phyloP scores from a whole-genome alignment of 2,329 filamentous ascomycete species.

The Fonsecaea multimorphosa region DNA sequence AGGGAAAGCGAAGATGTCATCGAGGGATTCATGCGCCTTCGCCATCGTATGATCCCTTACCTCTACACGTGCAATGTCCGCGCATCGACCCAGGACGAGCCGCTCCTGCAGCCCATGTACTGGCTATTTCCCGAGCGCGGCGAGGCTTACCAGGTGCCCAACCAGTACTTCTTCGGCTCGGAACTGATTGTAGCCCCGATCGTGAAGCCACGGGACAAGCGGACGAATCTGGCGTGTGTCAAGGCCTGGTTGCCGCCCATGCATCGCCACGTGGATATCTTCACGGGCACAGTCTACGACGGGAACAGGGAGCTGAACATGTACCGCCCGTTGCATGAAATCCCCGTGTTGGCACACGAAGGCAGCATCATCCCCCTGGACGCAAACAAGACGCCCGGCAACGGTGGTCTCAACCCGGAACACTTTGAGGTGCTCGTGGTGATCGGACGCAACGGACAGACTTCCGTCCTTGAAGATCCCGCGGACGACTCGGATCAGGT shows the following conservation, averaged over 20 bases:
- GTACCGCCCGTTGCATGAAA: constrained; percentile 56
- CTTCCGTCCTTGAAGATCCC: constrained; percentile 58
- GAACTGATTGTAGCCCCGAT: constrained; percentile 64
- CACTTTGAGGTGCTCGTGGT: constrained; percentile 58
- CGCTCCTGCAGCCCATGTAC: constrained; percentile 67
- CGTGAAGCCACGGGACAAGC: constrained; percentile 56
- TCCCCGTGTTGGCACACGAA: constrained; percentile 62
- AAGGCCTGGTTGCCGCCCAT: constrained; percentile 63
- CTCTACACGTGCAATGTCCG: constrained; percentile 64
- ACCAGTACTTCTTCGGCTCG: constrained; percentile 66
- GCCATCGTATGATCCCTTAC: constrained; percentile 67
- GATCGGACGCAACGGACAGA: constrained; percentile 49
- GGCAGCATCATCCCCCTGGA: constrained; percentile 67
- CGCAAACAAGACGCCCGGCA: constrained; percentile 48
- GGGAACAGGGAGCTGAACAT: constrained; percentile 61
- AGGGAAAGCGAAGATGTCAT: constrained; percentile 56
- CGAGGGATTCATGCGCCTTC: constrained; percentile 57
- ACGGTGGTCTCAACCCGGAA: constrained; percentile 57
- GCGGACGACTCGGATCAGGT: constrained; percentile 34
- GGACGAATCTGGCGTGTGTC: constrained; percentile 56
- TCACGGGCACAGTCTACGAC: constrained; percentile 64
- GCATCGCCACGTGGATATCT: constrained; percentile 62
- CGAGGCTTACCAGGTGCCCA: constrained; percentile 63
- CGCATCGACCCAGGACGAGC: constrained; percentile 54
- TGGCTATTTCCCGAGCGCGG: constrained; percentile 62